These are phyloP conservation scores for Hyphopichia wangnamkhiaoensis DNA, from an alignment of 1,139 yeast species.

Conservation along the genomic window DNA sequence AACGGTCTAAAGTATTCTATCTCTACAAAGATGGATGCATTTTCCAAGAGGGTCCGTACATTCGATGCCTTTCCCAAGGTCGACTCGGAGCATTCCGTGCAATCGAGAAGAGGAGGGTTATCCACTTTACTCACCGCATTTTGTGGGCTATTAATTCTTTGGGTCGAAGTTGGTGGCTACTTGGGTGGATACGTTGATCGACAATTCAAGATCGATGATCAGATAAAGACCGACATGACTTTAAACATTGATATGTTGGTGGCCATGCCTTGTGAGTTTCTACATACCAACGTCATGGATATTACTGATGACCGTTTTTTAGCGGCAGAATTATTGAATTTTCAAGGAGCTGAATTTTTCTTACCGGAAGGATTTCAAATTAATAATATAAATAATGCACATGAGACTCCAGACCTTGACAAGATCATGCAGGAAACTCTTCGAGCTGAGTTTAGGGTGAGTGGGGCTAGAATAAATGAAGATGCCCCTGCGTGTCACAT, in stretches of 20 bases:
- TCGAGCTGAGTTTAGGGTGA: constrained; percentile 57
- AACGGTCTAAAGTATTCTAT: no score
- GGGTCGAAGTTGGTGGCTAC: constrained; percentile 87
- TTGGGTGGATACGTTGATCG: constrained; percentile 82
- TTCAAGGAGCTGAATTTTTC: constrained; percentile 60
- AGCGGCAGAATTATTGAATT: constrained; percentile 73
- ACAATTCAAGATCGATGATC: constrained; percentile 71
- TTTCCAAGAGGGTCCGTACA: constrained; percentile 50
- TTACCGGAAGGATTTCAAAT: constrained; percentile 49
- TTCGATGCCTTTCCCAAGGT: constrained; percentile 94
- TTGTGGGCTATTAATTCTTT: constrained; percentile 64
- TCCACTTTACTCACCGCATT: constrained; percentile 68
- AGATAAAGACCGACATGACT: constrained; percentile 58
- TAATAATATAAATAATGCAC: constrained; percentile 47
- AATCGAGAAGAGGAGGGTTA: constrained; percentile 75
- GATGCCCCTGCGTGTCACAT: constrained; percentile 84
- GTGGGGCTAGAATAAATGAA: constrained; percentile 41
- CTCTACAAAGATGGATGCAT: constrained; percentile 33
- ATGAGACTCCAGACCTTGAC: constrained; percentile 66
- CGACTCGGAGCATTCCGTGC: constrained; percentile 69
- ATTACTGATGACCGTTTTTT: constrained; percentile 72
- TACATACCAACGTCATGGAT: constrained; percentile 80
- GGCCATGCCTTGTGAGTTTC: constrained; percentile 77
- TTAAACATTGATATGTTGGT: constrained; percentile 81
- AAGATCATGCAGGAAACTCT: constrained; percentile 64